These are phyloP conservation scores for Verticillium tricorpus DNA, from an alignment of 2,329 filamentous ascomycete genomes.

Conservation along the genomic window DNA sequence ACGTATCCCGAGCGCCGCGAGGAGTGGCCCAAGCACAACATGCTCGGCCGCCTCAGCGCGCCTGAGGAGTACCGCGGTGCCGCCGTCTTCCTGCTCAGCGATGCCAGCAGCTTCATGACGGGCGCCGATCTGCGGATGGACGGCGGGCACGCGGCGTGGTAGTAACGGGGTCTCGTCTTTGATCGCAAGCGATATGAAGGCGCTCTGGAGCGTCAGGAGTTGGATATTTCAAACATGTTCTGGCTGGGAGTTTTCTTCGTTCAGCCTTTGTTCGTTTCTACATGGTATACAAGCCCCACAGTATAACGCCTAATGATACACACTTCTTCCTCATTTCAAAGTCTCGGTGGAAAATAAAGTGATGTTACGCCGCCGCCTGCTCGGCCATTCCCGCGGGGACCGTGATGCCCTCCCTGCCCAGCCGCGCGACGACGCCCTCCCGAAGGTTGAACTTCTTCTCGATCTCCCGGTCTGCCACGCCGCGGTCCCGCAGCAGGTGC, in stretches of 20 bases:
- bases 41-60: slow-evolving; percentile 8
- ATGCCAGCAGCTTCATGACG: slow-evolving; percentile 36
- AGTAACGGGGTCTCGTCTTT: slow-evolving; percentile 29
- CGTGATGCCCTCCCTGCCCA: slow-evolving; percentile 35
- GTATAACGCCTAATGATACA: background rate
- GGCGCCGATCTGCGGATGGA: slow-evolving; percentile 63
- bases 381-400: background rate
- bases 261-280: slow-evolving; percentile 1
- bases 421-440: slow-evolving; percentile 36
- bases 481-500: slow-evolving; percentile 37
- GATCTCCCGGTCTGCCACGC: slow-evolving; percentile 33
- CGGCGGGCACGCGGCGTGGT: slow-evolving; percentile 64
- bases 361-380: background rate
- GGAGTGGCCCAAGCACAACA: slow-evolving; percentile 11
- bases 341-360: background rate
- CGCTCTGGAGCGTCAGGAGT: background rate
- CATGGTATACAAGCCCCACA: slow-evolving; percentile 7
- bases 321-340: background rate
- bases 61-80: slow-evolving; percentile 46
- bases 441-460: slow-evolving; percentile 42
- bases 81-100: slow-evolving; percentile 41
- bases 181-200: background rate
- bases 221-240: background rate
- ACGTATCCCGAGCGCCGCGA: slow-evolving; percentile 62
- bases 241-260: background rate